These are phyloP conservation scores for Lentinus polychrous DNA, from an alignment of 1,284 basidiomycete species.

Conservation along the genomic window DNA sequence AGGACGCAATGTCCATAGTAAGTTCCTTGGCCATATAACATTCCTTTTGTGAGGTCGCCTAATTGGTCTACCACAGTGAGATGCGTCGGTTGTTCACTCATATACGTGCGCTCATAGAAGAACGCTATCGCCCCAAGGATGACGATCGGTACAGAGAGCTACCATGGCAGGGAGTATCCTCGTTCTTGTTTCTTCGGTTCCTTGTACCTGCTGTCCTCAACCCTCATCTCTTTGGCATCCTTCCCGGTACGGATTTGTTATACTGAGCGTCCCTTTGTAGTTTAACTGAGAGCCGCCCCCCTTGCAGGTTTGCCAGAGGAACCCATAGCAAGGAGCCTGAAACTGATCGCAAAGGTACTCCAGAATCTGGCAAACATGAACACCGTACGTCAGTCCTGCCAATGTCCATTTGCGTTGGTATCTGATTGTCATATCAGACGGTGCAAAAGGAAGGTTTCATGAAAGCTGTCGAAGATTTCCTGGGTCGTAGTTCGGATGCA, in stretches of 20 bases:
- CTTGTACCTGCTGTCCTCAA: constrained; percentile 76
- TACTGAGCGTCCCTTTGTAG: constrained; percentile 6
- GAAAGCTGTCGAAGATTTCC: constrained; percentile 62
- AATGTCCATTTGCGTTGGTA: too few relatives aligned
- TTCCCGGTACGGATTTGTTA: constrained; percentile 45
- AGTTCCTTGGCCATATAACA: constrained; percentile 21
- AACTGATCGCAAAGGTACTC: constrained; percentile 71
- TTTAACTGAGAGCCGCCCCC: constrained; percentile 2
- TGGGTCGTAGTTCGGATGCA: constrained; percentile 46
- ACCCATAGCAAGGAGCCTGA: constrained; percentile 67
- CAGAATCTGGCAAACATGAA: constrained; percentile 78
- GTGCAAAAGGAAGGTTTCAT: constrained; percentile 70
- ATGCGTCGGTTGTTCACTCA: constrained; percentile 67
- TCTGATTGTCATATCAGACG: constrained; percentile 29
- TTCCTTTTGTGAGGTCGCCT: neutral
- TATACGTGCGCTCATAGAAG: constrained; percentile 65
- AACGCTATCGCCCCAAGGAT: constrained; percentile 40
- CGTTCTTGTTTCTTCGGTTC: constrained; percentile 81
- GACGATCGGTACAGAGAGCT: constrained; percentile 45
- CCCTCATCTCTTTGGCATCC: constrained; percentile 71
- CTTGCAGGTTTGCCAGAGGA: constrained; percentile 57
- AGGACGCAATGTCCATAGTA: constrained; percentile 70
- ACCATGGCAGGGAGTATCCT: constrained; percentile 76
- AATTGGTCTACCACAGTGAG: constrained; percentile 42
- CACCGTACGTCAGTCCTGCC: constrained; percentile 39